phyloP scores from a whole-genome alignment of 192 early-diverging fungal genomes.

The Phlyctochytrium arcticum region DNA sequence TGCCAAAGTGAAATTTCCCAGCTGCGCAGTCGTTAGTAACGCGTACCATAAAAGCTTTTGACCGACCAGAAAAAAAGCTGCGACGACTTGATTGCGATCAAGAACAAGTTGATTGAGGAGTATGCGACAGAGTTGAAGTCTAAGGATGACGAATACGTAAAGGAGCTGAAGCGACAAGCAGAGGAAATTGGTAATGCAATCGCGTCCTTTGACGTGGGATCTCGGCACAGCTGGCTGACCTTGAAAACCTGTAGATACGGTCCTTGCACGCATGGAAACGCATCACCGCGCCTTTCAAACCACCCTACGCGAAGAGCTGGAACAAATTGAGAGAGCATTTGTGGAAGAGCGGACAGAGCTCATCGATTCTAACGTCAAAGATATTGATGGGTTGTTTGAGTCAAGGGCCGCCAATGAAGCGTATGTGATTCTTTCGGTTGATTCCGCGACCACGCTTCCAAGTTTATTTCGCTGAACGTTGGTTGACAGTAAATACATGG shows the following conservation, averaged over 20 bases:
- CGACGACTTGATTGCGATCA: constrained; percentile 37
- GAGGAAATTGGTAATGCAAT: constrained; percentile 52
- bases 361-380: constrained; percentile 43
- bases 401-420: constrained; percentile 43
- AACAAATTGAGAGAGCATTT: constrained; percentile 54
- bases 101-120: constrained; percentile 50
- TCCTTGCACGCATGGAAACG: constrained; percentile 54
- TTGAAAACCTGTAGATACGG: too few species aligned
- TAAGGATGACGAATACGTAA: constrained; percentile 60
- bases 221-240: not conserved
- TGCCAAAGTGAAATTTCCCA: too few species aligned
- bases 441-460: not conserved
- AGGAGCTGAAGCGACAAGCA: constrained; percentile 55
- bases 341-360: constrained; percentile 52
- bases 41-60: too few species aligned
- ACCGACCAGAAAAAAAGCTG: constrained; percentile 43
- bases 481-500: constrained; percentile 38
- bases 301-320: constrained; percentile 47
- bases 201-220: not conserved
- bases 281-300: constrained; percentile 46
- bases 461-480: not conserved
- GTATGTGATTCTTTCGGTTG: constrained; percentile 19
- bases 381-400: constrained; percentile 43
- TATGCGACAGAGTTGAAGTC: constrained; percentile 49
- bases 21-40: too few species aligned